Evolutionary conservation across 2,329 filamentous ascomycete species (phyloP).

Genomic region (Pseudogymnoascus sp.): DNA sequence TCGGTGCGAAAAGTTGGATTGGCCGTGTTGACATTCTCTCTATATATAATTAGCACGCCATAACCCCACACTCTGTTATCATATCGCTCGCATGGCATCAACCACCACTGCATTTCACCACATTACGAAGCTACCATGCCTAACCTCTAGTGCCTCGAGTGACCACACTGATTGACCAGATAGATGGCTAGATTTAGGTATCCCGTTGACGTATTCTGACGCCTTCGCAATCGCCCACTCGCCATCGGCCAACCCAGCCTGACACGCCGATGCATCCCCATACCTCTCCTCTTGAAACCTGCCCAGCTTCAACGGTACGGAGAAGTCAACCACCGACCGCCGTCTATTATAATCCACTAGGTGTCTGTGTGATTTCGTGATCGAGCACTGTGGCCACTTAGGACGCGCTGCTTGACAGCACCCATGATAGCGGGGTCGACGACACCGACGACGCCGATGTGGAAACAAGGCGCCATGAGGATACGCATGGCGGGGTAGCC

Average conservation of each 20-base stretch:
- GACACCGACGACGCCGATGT: neutral
- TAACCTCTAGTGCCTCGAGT: neutral
- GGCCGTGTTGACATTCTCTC: slow-evolving; percentile 1
- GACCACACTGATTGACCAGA: neutral
- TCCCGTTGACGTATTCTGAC: neutral
- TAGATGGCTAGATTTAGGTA: neutral
- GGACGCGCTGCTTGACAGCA: slow-evolving; percentile 1
- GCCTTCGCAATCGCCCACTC: neutral
- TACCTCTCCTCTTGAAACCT: neutral
- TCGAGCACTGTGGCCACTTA: neutral
- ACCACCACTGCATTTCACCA: slow-evolving; percentile 4
- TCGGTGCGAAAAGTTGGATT: neutral
- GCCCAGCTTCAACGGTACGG: neutral
- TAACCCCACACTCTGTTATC: slow-evolving; percentile 7
- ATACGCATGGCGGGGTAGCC: neutral
- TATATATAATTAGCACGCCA: slow-evolving; percentile 6
- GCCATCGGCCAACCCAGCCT: neutral
- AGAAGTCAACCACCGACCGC: neutral
- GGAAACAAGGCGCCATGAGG: slow-evolving; percentile 1
- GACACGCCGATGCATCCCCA: neutral
- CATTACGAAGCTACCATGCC: neutral
- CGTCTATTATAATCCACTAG: neutral
- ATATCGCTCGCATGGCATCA: slow-evolving; percentile 1
- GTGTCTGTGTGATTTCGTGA: neutral
- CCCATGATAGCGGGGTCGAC: neutral